Percentiles rank a stretch among this genome's conserved stretches.
phyloP scores from a whole-genome alignment of 140 eudicot genomes.

The Ambrosia hybrid region DNA sequence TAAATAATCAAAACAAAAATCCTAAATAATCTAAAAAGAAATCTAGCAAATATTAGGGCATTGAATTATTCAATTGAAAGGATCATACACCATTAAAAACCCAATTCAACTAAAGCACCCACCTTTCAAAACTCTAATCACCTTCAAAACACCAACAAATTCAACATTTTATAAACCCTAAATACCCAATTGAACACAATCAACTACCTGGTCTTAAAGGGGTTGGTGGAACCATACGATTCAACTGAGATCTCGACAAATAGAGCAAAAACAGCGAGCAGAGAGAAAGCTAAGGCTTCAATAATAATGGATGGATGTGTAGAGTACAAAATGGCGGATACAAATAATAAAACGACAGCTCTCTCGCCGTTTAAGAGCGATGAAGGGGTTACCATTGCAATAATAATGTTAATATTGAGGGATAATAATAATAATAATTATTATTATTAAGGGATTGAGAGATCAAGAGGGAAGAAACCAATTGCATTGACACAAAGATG shows the following conservation, averaged over 20 bases:
- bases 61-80: neutral
- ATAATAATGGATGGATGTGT: slow-evolving; percentile 42
- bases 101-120: slow-evolving; percentile 2
- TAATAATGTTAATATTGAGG: neutral
- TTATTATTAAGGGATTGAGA: slow-evolving; percentile 7
- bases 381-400: slow-evolving; percentile 41
- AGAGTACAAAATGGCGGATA: slow-evolving; percentile 47
- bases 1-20: neutral
- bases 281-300: slow-evolving; percentile 49
- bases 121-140: no score
- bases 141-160: neutral
- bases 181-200: neutral
- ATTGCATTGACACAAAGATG: slow-evolving; percentile 17
- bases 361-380: slow-evolving; percentile 75
- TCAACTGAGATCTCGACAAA: slow-evolving; percentile 71
- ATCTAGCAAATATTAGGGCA: neutral
- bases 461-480: neutral
- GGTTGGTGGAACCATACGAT: slow-evolving; percentile 33
- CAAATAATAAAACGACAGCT: slow-evolving; percentile 66
- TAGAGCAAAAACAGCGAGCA: slow-evolving; percentile 58
- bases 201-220: slow-evolving; percentile 54
- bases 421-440: no score
- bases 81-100: neutral
- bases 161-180: slow-evolving; percentile 8
- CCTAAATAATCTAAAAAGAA: neutral